These are phyloP conservation scores for Graphium sp. DNA, from an alignment of 2,329 filamentous ascomycete species.

Conservation along the genomic window DNA sequence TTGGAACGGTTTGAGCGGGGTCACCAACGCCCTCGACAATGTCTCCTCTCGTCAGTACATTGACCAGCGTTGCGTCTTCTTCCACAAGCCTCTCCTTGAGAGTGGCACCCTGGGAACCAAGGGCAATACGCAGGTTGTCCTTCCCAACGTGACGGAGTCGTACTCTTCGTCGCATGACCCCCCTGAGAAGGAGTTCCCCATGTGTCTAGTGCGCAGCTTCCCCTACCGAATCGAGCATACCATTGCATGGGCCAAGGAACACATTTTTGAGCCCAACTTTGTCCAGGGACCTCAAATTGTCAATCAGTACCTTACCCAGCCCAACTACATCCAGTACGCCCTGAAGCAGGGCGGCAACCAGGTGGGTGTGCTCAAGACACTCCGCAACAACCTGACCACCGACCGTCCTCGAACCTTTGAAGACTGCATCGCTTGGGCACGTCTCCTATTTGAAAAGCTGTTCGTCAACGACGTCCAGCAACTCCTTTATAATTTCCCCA, in stretches of 20 bases:
- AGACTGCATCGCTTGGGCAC: conserved; percentile 92
- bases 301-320: conserved; percentile 82
- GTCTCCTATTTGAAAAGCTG: conserved; percentile 85
- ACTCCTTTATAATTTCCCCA: conserved; percentile 91
- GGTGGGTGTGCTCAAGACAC: conserved; percentile 79
- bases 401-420: conserved; percentile 87
- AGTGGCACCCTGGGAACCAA: conserved; percentile 98
- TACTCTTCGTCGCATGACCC: conserved; percentile 93
- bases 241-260: conserved; percentile 91
- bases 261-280: conserved; percentile 81
- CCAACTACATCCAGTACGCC: conserved; percentile 74
- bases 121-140: conserved; percentile 91
- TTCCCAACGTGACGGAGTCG: conserved; percentile 83
- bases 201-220: conserved; percentile 95
- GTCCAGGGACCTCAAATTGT: conserved; percentile 87
- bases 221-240: conserved; percentile 98
- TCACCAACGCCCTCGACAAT: conserved; percentile 95
- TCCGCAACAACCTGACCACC: conserved; percentile 78
- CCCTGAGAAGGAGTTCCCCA: conserved; percentile 95
- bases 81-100: conserved; percentile 90
- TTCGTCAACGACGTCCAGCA: conserved; percentile 96
- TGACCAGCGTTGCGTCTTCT: conserved; percentile 91
- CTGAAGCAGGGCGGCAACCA: conserved; percentile 90
- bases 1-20: conserved; percentile 73
- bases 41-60: conserved; percentile 95